Conservation (phyloP, 1,139 yeast species). For the Suhomyces wounanorum region DNA sequence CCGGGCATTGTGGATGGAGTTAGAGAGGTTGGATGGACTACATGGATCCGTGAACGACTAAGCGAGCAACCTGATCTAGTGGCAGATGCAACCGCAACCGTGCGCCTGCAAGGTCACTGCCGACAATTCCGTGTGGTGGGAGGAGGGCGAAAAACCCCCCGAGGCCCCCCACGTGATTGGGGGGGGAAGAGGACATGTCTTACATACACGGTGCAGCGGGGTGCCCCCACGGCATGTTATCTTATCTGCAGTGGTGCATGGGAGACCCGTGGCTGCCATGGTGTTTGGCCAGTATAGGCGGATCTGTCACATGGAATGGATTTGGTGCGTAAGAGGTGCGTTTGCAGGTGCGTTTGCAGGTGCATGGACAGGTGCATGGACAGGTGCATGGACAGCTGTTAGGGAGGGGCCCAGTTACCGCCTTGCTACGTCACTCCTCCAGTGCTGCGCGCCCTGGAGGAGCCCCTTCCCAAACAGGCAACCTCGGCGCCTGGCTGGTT, state of each 20-base stretch:
- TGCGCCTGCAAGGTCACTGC: conserved; percentile 1
- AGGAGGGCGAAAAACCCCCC: neutral
- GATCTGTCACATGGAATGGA: neutral
- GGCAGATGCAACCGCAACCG: neutral
- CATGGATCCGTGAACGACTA: neutral
- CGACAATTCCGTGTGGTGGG: neutral
- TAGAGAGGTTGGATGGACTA: neutral
- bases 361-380: too few species aligned
- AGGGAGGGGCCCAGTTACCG: neutral
- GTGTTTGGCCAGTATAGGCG: neutral
- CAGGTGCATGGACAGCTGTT: too few species aligned
- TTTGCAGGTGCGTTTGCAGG: too few species aligned
- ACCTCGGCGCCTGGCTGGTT: neutral
- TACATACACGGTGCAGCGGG: neutral
- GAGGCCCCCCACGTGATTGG: neutral
- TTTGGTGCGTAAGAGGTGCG: neutral
- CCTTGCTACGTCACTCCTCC: neutral
- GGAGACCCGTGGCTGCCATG: neutral
- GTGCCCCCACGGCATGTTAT: neutral
- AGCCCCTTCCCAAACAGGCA: neutral
- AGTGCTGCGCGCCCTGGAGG: neutral
- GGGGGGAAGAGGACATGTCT: neutral
- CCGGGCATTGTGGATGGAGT: neutral
- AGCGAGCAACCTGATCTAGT: neutral
- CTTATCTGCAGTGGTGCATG: neutral